A percentile compares a stretch with the other conserved stretches of the same genome.
Evolutionary conservation across 192 early-diverging fungal genomes (phyloP).

Genomic region (Coemansia sp.): DNA sequence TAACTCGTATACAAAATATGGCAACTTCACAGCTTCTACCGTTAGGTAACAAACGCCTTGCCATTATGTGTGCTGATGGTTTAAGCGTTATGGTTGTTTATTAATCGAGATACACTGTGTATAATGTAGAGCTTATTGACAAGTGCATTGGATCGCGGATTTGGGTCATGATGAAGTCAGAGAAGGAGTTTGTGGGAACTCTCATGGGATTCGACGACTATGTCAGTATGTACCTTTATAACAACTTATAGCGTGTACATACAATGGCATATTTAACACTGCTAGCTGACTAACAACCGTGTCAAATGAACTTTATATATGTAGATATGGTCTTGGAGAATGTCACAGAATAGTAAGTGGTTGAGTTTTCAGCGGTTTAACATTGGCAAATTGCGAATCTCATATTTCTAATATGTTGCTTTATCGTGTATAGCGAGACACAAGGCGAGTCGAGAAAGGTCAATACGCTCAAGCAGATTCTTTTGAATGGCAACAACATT

Average conservation of each 20-base stretch:
- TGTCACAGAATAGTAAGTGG: conserved; percentile 79
- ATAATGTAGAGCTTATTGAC: conserved; percentile 86
- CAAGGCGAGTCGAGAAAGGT: conserved; percentile 67
- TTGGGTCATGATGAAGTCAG: conserved; percentile 97
- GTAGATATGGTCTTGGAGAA: conserved; percentile 93
- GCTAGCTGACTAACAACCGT: neutral
- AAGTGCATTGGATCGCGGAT: conserved; percentile 96
- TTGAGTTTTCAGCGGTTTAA: neutral
- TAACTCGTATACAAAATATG: conserved; percentile 9
- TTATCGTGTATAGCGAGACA: conserved; percentile 61
- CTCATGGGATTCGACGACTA: conserved; percentile 98
- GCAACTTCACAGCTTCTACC: conserved; percentile 56
- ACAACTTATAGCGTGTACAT: neutral
- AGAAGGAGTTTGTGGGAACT: conserved; percentile 96
- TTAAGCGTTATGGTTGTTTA: neutral
- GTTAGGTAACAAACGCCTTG: conserved; percentile 36
- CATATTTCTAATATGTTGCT: neutral
- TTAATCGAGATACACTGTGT: neutral
- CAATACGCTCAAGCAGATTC: conserved; percentile 81
- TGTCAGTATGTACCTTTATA: conserved; percentile 64
- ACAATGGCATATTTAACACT: too few species aligned
- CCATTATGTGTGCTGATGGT: too few species aligned
- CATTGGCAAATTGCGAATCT: neutral
- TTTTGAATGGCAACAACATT: conserved; percentile 97
- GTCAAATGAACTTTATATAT: neutral